Percentiles rank a stretch among this genome's conserved stretches.
phyloP scores from a whole-genome alignment of 2,329 filamentous ascomycete species.

The Colletotrichum limetticola region DNA sequence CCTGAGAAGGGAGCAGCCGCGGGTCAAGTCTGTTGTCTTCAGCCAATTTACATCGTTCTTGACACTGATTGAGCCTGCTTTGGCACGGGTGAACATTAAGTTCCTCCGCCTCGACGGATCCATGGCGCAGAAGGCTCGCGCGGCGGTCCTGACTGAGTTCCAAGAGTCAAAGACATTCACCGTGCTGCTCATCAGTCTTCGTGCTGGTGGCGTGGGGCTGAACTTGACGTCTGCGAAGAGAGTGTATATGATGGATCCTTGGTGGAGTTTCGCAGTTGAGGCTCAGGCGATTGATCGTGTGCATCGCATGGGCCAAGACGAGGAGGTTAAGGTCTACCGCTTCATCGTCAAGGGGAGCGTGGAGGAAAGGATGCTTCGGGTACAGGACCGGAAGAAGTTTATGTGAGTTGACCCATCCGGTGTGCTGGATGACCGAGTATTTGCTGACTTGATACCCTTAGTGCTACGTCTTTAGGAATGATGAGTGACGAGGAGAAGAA shows the following conservation, averaged over 20 bases:
- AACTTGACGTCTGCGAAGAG: conserved; percentile 90
- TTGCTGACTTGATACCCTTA: conserved; percentile 47
- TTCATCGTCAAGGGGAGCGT: conserved; percentile 94
- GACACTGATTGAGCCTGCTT: conserved; percentile 86
- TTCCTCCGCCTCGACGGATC: conserved; percentile 92
- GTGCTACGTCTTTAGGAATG: conserved; percentile 94
- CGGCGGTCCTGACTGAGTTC: conserved; percentile 82
- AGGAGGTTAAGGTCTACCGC: conserved; percentile 84
- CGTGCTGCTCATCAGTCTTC: conserved; percentile 84
- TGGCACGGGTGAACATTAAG: conserved; percentile 76
- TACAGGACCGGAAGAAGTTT: conserved; percentile 97
- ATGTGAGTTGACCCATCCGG: conserved; percentile 70
- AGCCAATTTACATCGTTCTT: conserved; percentile 98
- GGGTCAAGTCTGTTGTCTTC: conserved; percentile 91
- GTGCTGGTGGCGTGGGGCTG: conserved; percentile 92
- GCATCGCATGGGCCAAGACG: conserved; percentile 93
- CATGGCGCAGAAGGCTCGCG: conserved; percentile 86
- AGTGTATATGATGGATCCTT: conserved; percentile 99
- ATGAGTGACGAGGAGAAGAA: conserved; percentile 95
- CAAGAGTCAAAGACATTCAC: conserved; percentile 69
- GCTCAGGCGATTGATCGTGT: conserved; percentile 98
- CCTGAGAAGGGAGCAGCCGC: conserved; percentile 72
- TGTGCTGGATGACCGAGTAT: not conserved
- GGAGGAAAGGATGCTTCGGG: conserved; percentile 91
- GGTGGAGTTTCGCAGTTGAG: conserved; percentile 98